Conservation (phyloP, 306 rosid genomes). For the Begonia loranthoides region DNA sequence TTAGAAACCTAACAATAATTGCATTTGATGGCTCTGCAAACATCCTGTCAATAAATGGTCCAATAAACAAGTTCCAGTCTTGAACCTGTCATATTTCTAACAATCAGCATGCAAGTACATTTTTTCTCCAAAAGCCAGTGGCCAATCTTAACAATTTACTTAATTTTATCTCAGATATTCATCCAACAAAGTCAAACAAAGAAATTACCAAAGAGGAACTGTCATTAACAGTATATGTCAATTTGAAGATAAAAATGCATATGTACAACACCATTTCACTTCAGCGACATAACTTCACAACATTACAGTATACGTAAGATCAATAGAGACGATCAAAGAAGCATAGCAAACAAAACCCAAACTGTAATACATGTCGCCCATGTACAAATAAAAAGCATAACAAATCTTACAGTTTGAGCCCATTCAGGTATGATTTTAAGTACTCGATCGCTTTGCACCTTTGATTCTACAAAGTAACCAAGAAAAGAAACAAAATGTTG, state of each 20-base stretch:
- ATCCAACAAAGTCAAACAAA: too few relatives aligned
- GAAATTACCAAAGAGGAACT: neutral
- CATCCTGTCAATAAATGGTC: conserved; percentile 75
- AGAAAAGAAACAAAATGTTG: neutral
- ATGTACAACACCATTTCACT: neutral
- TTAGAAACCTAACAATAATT: conserved; percentile 54
- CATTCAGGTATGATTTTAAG: conserved; percentile 69
- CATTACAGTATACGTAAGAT: too few relatives aligned
- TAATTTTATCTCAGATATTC: too few relatives aligned
- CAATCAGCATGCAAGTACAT: conserved; percentile 6
- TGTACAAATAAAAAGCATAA: conserved; percentile 1
- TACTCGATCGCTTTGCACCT: conserved; percentile 52
- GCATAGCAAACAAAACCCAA: neutral
- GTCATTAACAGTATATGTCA: neutral
- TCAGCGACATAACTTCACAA: too few relatives aligned
- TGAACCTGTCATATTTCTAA: conserved; percentile 41
- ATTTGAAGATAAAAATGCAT: neutral
- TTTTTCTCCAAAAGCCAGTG: neutral
- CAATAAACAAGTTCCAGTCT: conserved; percentile 59
- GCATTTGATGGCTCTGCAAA: conserved; percentile 87
- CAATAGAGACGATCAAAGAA: conserved; percentile 1
- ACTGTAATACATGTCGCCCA: too few relatives aligned
- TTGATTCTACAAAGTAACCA: conserved; percentile 33
- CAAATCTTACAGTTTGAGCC: conserved; percentile 78
- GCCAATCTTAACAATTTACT: neutral